phyloP scores from a whole-genome alignment of 768 basidiomycete species.

The Omphalotus guepiniiformis region DNA sequence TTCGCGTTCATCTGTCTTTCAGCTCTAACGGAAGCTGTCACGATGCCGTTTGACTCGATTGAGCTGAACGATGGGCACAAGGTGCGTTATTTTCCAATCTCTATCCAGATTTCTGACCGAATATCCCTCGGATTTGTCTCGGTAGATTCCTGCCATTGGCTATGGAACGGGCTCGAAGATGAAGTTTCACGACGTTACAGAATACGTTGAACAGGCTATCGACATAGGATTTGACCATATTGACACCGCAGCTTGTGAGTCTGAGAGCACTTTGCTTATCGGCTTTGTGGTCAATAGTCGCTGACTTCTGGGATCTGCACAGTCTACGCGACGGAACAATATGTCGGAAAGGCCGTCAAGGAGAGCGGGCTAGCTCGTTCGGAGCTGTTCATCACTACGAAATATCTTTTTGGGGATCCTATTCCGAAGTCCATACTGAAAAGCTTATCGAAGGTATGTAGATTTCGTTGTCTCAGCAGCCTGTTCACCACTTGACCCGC shows the following conservation, averaged over 20 bases:
- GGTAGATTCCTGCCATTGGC: slow-evolving; percentile 57
- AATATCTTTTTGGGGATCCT: slow-evolving; percentile 38
- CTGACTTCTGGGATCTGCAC: slow-evolving; percentile 28
- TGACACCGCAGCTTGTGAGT: slow-evolving; percentile 55
- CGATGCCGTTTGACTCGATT: slow-evolving; percentile 40
- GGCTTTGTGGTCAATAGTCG: neutral
- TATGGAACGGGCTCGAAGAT: slow-evolving; percentile 49
- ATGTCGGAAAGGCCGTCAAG: slow-evolving; percentile 36
- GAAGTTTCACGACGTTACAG: slow-evolving; percentile 45
- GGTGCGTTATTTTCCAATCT: slow-evolving; percentile 16
- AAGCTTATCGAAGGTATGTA: slow-evolving; percentile 48
- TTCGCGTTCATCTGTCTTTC: too few relatives aligned
- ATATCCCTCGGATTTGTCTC: neutral
- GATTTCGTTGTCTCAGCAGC: neutral
- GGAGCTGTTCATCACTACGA: slow-evolving; percentile 51
- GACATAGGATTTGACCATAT: slow-evolving; percentile 59
- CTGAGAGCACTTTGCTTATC: neutral
- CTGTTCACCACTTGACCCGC: neutral
- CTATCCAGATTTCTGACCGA: neutral
- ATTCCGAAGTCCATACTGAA: slow-evolving; percentile 36
- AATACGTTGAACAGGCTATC: slow-evolving; percentile 53
- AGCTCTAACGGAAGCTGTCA: too few relatives aligned
- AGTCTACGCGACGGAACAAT: slow-evolving; percentile 34
- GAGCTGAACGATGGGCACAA: slow-evolving; percentile 38
- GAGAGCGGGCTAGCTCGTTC: slow-evolving; percentile 42